phyloP scores from a whole-genome alignment of 495 filamentous ascomycete genomes.

The Poronia punctata region DNA sequence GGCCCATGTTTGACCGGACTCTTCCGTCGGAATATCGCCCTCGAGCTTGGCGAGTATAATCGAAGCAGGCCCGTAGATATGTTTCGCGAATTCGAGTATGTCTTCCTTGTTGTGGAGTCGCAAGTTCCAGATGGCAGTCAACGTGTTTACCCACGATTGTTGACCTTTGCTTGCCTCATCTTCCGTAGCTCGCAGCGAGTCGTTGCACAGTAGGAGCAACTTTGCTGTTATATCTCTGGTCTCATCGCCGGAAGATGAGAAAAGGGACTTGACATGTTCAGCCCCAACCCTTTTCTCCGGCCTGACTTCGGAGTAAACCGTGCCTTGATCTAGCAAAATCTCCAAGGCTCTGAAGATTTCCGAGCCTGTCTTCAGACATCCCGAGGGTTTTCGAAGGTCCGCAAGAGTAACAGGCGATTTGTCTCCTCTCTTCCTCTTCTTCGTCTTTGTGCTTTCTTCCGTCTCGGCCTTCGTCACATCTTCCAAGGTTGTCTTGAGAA shows the following conservation, averaged over 20 bases:
- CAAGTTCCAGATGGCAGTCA: slow-evolving; percentile 35
- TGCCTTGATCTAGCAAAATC: slow-evolving; percentile 25
- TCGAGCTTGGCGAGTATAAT: slow-evolving; percentile 30
- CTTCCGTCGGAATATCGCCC: slow-evolving; percentile 7
- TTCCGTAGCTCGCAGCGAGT: slow-evolving; percentile 22
- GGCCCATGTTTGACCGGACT: slow-evolving; percentile 6
- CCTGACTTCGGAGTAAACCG: slow-evolving; percentile 5
- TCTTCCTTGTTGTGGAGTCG: slow-evolving; percentile 34
- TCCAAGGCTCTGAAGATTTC: slow-evolving; percentile 32
- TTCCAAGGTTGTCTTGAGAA: slow-evolving; percentile 35
- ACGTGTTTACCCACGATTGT: slow-evolving; percentile 32
- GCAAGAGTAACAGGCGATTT: slow-evolving; percentile 21
- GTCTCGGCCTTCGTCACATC: slow-evolving; percentile 28
- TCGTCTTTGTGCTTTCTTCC: slow-evolving; percentile 10
- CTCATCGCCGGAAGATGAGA: slow-evolving; percentile 34
- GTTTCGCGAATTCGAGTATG: slow-evolving; percentile 31
- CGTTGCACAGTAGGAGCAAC: slow-evolving; percentile 30
- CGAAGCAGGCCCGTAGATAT: slow-evolving; percentile 25
- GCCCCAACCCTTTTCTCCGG: slow-evolving; percentile 30
- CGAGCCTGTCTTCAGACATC: slow-evolving; percentile 32
- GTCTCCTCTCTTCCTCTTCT: slow-evolving; percentile 31
- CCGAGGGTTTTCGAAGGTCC: slow-evolving; percentile 22
- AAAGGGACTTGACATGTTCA: slow-evolving; percentile 43
- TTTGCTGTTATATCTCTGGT: slow-evolving; percentile 29
- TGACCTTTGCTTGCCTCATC: slow-evolving; percentile 18